Conservation (phyloP, 495 filamentous ascomycete genomes). For the Penicillium waksmanii region DNA sequence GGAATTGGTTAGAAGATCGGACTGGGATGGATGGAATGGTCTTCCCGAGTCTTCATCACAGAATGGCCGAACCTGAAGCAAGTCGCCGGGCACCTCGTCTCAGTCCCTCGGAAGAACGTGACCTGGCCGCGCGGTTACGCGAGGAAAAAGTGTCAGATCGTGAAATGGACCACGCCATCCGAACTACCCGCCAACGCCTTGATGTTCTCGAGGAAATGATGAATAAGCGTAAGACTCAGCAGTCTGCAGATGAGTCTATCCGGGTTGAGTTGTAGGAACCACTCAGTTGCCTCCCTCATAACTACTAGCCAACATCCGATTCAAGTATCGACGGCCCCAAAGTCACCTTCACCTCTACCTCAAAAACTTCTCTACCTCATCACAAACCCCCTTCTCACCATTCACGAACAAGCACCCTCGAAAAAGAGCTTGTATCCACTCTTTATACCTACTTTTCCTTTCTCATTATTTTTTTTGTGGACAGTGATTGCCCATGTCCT, state of each 20-base stretch:
- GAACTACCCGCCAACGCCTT: slow-evolving; percentile 81
- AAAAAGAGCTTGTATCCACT: background rate
- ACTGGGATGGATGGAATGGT: slow-evolving; percentile 73
- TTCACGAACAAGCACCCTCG: background rate
- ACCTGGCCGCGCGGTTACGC: slow-evolving; percentile 50
- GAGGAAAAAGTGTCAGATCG: slow-evolving; percentile 77
- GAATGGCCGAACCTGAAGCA: slow-evolving; percentile 28
- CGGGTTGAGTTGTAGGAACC: slow-evolving; percentile 24
- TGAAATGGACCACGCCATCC: slow-evolving; percentile 83
- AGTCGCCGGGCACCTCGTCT: slow-evolving; percentile 24
- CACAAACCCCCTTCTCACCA: background rate
- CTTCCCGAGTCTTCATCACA: slow-evolving; percentile 39
- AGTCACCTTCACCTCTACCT: background rate
- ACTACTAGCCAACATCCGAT: background rate
- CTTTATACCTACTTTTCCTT: background rate
- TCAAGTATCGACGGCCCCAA: background rate
- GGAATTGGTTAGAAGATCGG: slow-evolving; percentile 94
- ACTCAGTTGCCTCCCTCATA: background rate
- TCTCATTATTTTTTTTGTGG: background rate
- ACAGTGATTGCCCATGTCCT: background rate
- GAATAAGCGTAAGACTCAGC: slow-evolving; percentile 52
- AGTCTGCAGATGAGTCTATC: slow-evolving; percentile 19
- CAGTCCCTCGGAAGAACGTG: slow-evolving; percentile 37
- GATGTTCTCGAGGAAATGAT: slow-evolving; percentile 74
- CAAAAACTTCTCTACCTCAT: background rate